A percentile compares a stretch with the other conserved stretches of the same genome.
These are phyloP conservation scores for Suhomyces vadensis DNA, from an alignment of 805 yeast species.

Conservation along the genomic window DNA sequence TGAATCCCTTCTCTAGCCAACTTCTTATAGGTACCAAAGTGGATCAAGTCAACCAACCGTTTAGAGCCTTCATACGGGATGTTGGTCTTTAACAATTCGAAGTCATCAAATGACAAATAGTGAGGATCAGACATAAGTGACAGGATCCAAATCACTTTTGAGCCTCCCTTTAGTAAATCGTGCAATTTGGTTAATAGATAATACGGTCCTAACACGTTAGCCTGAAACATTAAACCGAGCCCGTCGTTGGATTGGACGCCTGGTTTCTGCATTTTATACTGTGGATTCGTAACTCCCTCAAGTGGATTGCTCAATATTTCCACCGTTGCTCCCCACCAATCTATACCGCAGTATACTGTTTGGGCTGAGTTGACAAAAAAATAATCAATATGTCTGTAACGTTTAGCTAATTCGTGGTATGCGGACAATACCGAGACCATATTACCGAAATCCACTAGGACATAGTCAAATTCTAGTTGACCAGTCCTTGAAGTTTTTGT, in stretches of 20 bases:
- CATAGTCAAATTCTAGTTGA: slow-evolving; percentile 78
- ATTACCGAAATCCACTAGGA: slow-evolving; percentile 84
- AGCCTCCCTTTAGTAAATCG: slow-evolving; percentile 58
- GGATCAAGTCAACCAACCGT: slow-evolving; percentile 79
- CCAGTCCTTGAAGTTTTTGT: slow-evolving; percentile 45
- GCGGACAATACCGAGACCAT: slow-evolving; percentile 85
- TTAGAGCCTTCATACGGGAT: slow-evolving; percentile 92
- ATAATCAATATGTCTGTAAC: slow-evolving; percentile 70
- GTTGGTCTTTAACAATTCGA: slow-evolving; percentile 63
- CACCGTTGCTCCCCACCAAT: slow-evolving; percentile 76
- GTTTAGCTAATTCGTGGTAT: slow-evolving; percentile 62
- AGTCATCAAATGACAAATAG: slow-evolving; percentile 69
- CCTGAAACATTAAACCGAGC: slow-evolving; percentile 87
- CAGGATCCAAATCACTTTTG: slow-evolving; percentile 83
- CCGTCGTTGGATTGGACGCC: slow-evolving; percentile 80
- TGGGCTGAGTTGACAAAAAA: slow-evolving; percentile 88
- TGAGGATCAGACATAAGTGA: slow-evolving; percentile 79
- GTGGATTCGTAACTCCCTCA: slow-evolving; percentile 84
- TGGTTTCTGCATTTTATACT: slow-evolving; percentile 76
- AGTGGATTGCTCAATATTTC: slow-evolving; percentile 69
- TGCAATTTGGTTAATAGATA: slow-evolving; percentile 70
- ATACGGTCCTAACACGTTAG: slow-evolving; percentile 96
- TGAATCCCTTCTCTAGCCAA: slow-evolving; percentile 50
- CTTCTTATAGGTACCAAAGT: slow-evolving; percentile 62
- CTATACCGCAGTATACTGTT: slow-evolving; percentile 82